Conservation (phyloP, 306 rosid genomes). For the Oxytropis ochrocephala region DNA sequence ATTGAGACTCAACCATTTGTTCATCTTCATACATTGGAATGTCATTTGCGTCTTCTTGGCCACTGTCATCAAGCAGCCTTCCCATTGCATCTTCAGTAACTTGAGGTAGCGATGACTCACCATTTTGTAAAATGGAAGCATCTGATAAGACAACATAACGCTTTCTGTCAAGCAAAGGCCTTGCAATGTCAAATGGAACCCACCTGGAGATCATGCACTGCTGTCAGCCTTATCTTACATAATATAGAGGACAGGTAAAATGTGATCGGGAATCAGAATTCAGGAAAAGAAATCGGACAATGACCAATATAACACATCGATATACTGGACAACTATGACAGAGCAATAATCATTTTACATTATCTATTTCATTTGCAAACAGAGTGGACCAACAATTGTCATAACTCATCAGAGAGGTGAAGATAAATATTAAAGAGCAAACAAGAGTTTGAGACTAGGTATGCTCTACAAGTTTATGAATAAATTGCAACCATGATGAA, state of each 20-base stretch:
- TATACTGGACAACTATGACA: background rate
- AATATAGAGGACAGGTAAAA: background rate
- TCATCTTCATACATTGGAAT: constrained; percentile 49
- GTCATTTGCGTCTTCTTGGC: constrained; percentile 52
- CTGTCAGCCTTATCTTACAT: constrained; percentile 18
- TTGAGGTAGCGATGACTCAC: constrained; percentile 33
- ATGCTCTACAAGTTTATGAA: constrained; percentile 1
- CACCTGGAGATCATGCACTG: constrained; percentile 55
- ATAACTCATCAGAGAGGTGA: background rate
- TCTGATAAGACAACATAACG: constrained; percentile 73
- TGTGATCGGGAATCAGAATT: constrained; percentile 15
- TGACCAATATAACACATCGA: background rate
- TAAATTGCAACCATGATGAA: constrained; percentile 3
- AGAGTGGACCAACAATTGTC: background rate
- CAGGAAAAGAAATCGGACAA: background rate
- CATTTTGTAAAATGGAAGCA: constrained; percentile 48
- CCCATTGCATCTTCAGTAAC: constrained; percentile 36
- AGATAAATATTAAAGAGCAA: background rate
- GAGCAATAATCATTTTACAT: background rate
- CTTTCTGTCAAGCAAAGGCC: constrained; percentile 72
- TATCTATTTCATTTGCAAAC: background rate
- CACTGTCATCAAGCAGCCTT: constrained; percentile 34
- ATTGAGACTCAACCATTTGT: constrained; percentile 43
- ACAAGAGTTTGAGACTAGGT: background rate
- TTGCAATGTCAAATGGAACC: constrained; percentile 63